Evolutionary conservation across 257 asterid genomes (phyloP), one percentile per base, ranked within the genome.

Genomic region (Leonotis leonurus): DNA sequence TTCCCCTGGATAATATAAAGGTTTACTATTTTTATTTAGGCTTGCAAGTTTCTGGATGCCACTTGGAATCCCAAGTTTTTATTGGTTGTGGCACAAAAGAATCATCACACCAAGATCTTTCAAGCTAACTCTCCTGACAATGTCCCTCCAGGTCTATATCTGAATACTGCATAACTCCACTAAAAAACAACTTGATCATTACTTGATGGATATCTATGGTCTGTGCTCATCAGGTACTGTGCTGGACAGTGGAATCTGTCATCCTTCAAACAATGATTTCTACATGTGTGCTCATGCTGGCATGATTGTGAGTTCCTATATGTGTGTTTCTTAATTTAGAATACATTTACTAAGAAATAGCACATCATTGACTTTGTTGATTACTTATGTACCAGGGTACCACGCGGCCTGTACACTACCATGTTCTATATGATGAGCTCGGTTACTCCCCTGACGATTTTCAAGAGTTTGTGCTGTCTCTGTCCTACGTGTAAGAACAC

Each of bases 251-350:
- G 88, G 75, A 1, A 62, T 87, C 11, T 87, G 94, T 54, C 87
- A 85, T 52, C 88, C 90, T 0, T 81, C 65, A 49, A 76, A 41
- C 37, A 74, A 85, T 11, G 96, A 87, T 56, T 87, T 87, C 74
- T 87, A 87, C 59, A 59, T 87, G 86, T 85, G 96, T 39, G 90
- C 96, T 7, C 96, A 87, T 59, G 90, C 90, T 9, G 94, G 96
- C 41, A 80, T 77, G 83, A 87, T 85, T 57, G 96, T 87, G 67
- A 74, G 88, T 71, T 55, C 50, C 26, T 55, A 10, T 33, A 0
- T 3, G 8, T 22, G 13, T 29, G 1, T 36, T 17, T 32, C 13
- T n/a, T 45, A 0, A 18, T 17, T 18, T 8, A 8, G 13, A 6
- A 8, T 7, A 1, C 45, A 44, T 44, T 6, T 17, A 14, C 25